Percentiles rank a stretch among this genome's conserved stretches.
Conservation (phyloP, 768 basidiomycete species). For the Termitomyces sp. region DNA sequence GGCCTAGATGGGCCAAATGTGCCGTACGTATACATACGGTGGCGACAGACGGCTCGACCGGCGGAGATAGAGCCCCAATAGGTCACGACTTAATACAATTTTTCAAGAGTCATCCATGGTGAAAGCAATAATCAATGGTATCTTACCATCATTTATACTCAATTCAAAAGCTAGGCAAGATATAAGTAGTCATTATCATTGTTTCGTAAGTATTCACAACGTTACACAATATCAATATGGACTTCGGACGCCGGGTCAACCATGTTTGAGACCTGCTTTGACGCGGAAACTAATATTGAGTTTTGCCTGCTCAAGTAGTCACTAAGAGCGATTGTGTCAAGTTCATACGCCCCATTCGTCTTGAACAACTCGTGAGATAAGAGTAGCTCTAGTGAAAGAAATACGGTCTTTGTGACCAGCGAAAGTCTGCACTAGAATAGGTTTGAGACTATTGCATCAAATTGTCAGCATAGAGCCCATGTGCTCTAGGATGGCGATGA, state of each 20-base stretch:
- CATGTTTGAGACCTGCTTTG: background rate
- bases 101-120: too few species aligned
- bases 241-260: too few species aligned
- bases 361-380: background rate
- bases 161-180: too few species aligned
- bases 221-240: background rate
- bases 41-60: too few species aligned
- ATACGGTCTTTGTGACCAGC: background rate
- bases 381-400: too few species aligned
- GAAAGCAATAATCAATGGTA: too few species aligned
- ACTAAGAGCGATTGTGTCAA: background rate
- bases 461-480: background rate
- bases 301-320: background rate
- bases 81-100: too few species aligned
- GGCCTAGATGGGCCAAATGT: too few species aligned
- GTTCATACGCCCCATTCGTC: slow-evolving; percentile 4
- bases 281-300: background rate
- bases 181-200: too few species aligned
- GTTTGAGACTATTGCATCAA: background rate
- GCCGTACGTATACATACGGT: too few species aligned
- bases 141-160: too few species aligned
- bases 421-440: slow-evolving; percentile 2
- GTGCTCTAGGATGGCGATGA: background rate
- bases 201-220: background rate
- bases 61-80: too few species aligned